Evolutionary conservation across 306 rosid genomes (phyloP).

Genomic region (Mimosa pudica): DNA sequence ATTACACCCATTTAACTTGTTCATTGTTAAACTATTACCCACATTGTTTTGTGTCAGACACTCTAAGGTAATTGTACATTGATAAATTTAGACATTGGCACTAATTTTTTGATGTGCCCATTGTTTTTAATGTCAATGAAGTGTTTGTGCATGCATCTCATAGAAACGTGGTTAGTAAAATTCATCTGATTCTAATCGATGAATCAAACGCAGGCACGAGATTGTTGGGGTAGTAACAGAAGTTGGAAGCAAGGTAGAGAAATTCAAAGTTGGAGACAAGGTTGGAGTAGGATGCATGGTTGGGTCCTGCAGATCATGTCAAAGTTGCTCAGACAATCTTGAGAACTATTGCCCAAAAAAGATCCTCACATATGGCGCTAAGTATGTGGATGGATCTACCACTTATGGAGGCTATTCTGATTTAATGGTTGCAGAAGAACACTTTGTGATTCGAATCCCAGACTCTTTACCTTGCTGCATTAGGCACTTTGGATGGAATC

Average conservation of each 20-base stretch:
- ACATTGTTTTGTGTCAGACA: no score
- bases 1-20: no score
- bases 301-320: conserved; percentile 48
- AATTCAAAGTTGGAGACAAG: conserved; percentile 41
- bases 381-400: conserved; percentile 43
- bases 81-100: no score
- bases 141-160: not conserved
- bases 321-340: conserved; percentile 37
- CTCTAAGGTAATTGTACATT: no score
- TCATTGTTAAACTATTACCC: no score
- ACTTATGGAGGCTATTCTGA: conserved; percentile 62
- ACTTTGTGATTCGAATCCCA: conserved; percentile 46
- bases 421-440: conserved; percentile 49
- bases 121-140: not conserved
- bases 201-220: conserved; percentile 39
- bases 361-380: conserved; percentile 34
- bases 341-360: conserved; percentile 49
- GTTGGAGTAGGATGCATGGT: conserved; percentile 53
- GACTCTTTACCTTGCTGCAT: conserved; percentile 45
- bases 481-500: conserved; percentile 52
- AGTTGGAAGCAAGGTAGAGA: conserved; percentile 44
- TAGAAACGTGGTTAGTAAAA: not conserved
- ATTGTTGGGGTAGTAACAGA: conserved; percentile 44
- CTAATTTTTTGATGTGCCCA: not conserved
- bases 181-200: not conserved